Conservation (phyloP, 306 rosid species). For the Cicer pinnatifidum region DNA sequence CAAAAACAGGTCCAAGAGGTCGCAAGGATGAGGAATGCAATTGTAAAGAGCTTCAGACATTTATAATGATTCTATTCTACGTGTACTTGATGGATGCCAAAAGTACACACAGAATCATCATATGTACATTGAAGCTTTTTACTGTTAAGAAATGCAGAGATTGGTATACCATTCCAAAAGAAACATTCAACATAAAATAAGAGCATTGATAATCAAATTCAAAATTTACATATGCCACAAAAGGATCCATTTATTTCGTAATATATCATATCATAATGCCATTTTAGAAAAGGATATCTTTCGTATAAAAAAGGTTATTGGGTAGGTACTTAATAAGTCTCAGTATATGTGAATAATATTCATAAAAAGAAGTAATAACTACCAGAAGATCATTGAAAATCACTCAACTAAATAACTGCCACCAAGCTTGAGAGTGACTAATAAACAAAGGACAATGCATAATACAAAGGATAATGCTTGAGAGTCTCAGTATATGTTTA, state of each 20-base stretch:
- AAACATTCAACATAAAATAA: constrained; percentile 20
- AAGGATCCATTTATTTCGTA: constrained; percentile 19
- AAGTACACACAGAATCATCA: constrained; percentile 22
- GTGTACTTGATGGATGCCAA: constrained; percentile 17
- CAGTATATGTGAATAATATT: not conserved
- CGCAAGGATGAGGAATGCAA: not conserved
- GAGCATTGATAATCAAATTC: constrained; percentile 6
- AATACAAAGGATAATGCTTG: too few species aligned
- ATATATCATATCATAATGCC: constrained; percentile 32
- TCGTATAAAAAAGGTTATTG: constrained; percentile 20
- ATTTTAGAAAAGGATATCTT: constrained; percentile 33
- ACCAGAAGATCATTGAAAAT: constrained; percentile 18
- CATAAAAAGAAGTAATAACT: not conserved
- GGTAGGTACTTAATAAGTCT: not conserved
- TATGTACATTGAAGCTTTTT: constrained; percentile 32
- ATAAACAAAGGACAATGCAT: constrained; percentile 2
- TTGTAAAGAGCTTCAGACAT: constrained; percentile 27
- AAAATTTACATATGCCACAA: constrained; percentile 2
- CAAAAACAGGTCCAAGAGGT: constrained; percentile 17
- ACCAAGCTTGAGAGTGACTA: constrained; percentile 26
- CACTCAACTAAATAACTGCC: constrained; percentile 18
- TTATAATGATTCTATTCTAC: constrained; percentile 16
- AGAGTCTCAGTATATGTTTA: too few species aligned
- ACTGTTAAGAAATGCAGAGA: constrained; percentile 1
- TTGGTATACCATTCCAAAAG: constrained; percentile 4